These are phyloP conservation scores for Pestalotiopsis fici DNA, from an alignment of 2,329 filamentous ascomycete species.

Conservation along the genomic window DNA sequence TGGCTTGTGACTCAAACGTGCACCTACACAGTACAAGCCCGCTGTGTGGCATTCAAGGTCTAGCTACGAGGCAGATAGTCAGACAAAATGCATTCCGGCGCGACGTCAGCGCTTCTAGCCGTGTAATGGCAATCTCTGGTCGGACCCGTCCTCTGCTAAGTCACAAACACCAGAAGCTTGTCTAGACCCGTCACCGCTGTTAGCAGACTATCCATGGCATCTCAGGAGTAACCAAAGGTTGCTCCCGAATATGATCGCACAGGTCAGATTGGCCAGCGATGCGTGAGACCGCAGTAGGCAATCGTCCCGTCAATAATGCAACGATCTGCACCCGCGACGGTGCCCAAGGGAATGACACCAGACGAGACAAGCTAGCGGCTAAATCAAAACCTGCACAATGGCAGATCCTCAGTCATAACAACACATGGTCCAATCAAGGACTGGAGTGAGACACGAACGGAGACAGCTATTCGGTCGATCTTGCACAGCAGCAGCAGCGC, in stretches of 20 bases:
- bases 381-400: slow-evolving; percentile 16
- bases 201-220: neutral
- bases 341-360: slow-evolving; percentile 9
- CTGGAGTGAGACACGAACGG: slow-evolving; percentile 22
- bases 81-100: neutral
- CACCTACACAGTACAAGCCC: neutral
- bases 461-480: slow-evolving; percentile 19
- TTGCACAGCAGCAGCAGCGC: slow-evolving; percentile 14
- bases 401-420: slow-evolving; percentile 22
- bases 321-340: slow-evolving; percentile 2
- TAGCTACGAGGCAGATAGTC: neutral
- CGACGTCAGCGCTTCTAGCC: neutral
- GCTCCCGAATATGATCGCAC: neutral
- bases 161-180: neutral
- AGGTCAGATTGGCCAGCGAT: neutral
- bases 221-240: neutral
- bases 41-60: neutral
- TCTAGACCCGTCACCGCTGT: neutral
- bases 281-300: neutral
- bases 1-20: neutral
- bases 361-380: slow-evolving; percentile 13
- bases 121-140: neutral
- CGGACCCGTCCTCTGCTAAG: neutral
- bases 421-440: slow-evolving; percentile 14
- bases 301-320: slow-evolving; percentile 3